Evolutionary conservation across 441 rosid species (phyloP), one percentile per base, ranked within the genome.

Genomic region (Lepidium campestre): DNA sequence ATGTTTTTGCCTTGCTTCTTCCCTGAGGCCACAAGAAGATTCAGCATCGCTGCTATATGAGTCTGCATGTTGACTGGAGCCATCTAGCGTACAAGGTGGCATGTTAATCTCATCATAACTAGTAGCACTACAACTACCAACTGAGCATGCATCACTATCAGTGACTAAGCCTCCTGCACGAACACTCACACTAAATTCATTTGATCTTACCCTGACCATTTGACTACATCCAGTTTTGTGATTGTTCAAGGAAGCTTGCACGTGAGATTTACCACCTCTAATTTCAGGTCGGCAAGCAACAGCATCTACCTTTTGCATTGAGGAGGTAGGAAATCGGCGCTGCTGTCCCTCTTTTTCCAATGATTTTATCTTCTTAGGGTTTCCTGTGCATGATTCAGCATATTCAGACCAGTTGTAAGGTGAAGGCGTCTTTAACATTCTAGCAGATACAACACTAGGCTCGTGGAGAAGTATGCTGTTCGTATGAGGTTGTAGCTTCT

Each of bases 51-150:
- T 80, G 74, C 73, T 60, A 69, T 66, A 67, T 23, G 80, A 74
- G 66, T 77, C 82, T 66, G 69, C 79, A 39, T 77, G 79, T 59
- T 73, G 65, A 45, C 52, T 55, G 65, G 44, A 19, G 62, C 79
- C 70, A 32, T 54, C 73, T 79, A 42, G 64, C 73, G 27, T 44
- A 67, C 45, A 53, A 78, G 75, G 62, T 72, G 71, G 68, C 62
- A 79, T 67, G 77, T 65, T 65, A 75, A 67, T 56, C 37, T 65
- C 70, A 77, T 75, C 72, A 49, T 79, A 41, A 67, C 80, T 73
- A 67, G 67, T 47, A 37, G 60, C 78, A 75, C 88, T 86, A 81
- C 91, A 90, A 72, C 97, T 90, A 88, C 87, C 97, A 77, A 84
- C 88, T 50, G 92, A 88, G 54, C 85, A 83, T 56, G 70, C 53